Evolutionary conservation across 2,329 filamentous ascomycete genomes (phyloP).

Genomic region (Phaeosphaeriaceae sp.): DNA sequence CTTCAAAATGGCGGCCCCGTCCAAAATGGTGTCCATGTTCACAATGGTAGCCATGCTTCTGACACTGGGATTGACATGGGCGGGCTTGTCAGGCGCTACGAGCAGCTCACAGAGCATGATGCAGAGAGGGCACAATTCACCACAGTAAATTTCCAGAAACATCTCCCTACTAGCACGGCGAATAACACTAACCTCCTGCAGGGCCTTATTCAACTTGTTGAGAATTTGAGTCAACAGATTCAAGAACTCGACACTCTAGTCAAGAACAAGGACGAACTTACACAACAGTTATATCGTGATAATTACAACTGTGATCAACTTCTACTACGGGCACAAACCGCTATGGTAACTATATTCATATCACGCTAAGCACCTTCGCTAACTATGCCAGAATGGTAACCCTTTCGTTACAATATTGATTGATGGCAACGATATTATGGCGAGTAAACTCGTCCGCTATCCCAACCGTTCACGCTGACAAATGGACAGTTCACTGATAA

Average conservation of each 20-base stretch:
- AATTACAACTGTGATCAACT: background rate
- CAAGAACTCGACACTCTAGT: no score
- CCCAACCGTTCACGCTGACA: constrained; percentile 9
- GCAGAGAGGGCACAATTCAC: constrained; percentile 26
- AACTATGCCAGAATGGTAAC: constrained; percentile 41
- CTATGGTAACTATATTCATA: background rate
- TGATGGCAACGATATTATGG: constrained; percentile 62
- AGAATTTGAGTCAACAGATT: no score
- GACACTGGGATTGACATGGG: background rate
- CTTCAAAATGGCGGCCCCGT: no score
- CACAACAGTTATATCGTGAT: no score
- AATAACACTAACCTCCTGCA: no score
- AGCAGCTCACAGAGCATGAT: background rate
- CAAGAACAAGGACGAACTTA: no score
- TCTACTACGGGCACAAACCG: constrained; percentile 18
- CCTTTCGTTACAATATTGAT: constrained; percentile 62
- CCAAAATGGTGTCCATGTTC: background rate
- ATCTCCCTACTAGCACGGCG: no score
- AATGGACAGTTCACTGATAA: constrained; percentile 54
- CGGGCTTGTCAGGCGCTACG: background rate
- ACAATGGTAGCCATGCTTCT: background rate
- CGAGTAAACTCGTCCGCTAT: constrained; percentile 8
- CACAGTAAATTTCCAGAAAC: constrained; percentile 38
- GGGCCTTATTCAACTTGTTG: no score
- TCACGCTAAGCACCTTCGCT: background rate